Conservation (phyloP, 2,329 filamentous ascomycete species). For the Microsporum ferrugineum region DNA sequence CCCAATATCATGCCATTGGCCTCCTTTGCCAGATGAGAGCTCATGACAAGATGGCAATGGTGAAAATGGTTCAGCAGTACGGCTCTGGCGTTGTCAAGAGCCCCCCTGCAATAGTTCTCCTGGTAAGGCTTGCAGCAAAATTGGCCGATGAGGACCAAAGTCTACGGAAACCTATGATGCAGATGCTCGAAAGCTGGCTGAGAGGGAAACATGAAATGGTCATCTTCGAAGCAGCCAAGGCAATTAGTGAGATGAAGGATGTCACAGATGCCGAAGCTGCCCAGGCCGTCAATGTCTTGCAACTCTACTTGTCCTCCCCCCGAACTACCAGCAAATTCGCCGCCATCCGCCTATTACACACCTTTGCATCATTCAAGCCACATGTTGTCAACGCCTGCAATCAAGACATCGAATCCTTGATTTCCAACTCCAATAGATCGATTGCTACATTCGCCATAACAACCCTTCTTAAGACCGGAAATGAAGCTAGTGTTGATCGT, state of each 20-base stretch:
- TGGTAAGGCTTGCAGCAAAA: conserved; percentile 85
- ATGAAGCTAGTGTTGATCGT: conserved; percentile 90
- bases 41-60: conserved; percentile 93
- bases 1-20: conserved; percentile 96
- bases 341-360: conserved; percentile 89
- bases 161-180: conserved; percentile 90
- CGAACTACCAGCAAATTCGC: conserved; percentile 95
- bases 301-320: conserved; percentile 92
- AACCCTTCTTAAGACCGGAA: conserved; percentile 93
- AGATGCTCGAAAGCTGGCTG: conserved; percentile 89
- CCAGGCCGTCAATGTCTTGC: conserved; percentile 86
- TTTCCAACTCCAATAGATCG: conserved; percentile 91
- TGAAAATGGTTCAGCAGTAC: conserved; percentile 99
- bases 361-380: conserved; percentile 93
- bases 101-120: conserved; percentile 80
- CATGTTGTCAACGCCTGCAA: conserved; percentile 87
- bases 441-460: conserved; percentile 98
- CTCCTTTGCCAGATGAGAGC: conserved; percentile 95
- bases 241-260: conserved; percentile 88
- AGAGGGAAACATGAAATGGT: conserved; percentile 99
- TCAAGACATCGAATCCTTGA: conserved; percentile 90
- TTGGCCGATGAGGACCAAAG: conserved; percentile 85
- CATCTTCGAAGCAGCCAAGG: conserved; percentile 97
- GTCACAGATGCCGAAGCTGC: conserved; percentile 83
- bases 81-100: conserved; percentile 89